Evolutionary conservation across 1,284 basidiomycete species (phyloP).

Genomic region (Leccinum variabile): DNA sequence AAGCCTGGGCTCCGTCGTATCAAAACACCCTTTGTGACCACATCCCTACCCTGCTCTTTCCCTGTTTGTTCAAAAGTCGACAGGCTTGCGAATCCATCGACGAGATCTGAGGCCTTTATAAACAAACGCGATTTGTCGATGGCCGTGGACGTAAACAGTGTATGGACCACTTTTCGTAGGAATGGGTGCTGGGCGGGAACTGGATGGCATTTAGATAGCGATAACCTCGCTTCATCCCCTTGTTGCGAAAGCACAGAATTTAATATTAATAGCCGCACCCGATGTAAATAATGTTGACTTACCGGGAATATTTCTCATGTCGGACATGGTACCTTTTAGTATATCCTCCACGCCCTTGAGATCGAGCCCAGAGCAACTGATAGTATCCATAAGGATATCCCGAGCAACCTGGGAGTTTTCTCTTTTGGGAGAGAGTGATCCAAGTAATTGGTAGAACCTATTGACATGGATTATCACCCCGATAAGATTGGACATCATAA

Average conservation of each 20-base stretch:
- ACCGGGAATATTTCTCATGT: slow-evolving; percentile 27
- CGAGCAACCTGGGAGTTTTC: slow-evolving; percentile 64
- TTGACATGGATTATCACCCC: slow-evolving; percentile 54
- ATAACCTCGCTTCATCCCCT: slow-evolving; percentile 48
- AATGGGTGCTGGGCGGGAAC: slow-evolving; percentile 42
- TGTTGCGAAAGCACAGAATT: slow-evolving; percentile 27
- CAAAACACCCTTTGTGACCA: slow-evolving; percentile 59
- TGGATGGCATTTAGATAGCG: slow-evolving; percentile 57
- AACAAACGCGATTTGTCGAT: slow-evolving; percentile 66
- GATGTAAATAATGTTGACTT: slow-evolving; percentile 7
- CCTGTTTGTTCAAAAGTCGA: slow-evolving; percentile 27
- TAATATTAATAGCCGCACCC: not conserved
- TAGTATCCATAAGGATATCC: slow-evolving; percentile 57
- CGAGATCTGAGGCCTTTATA: slow-evolving; percentile 64
- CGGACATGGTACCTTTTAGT: slow-evolving; percentile 40
- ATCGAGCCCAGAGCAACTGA: slow-evolving; percentile 64
- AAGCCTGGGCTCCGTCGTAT: slow-evolving; percentile 38
- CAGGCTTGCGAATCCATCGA: slow-evolving; percentile 52
- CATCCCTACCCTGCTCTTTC: slow-evolving; percentile 53
- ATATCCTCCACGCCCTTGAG: slow-evolving; percentile 49
- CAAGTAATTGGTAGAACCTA: slow-evolving; percentile 53
- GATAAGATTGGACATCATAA: slow-evolving; percentile 50
- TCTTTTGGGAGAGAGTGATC: slow-evolving; percentile 49
- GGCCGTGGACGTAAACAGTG: slow-evolving; percentile 47
- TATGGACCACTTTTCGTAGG: slow-evolving; percentile 45